These are phyloP conservation scores for Diutina siamensis DNA, from an alignment of 1,139 yeast species.

Conservation along the genomic window DNA sequence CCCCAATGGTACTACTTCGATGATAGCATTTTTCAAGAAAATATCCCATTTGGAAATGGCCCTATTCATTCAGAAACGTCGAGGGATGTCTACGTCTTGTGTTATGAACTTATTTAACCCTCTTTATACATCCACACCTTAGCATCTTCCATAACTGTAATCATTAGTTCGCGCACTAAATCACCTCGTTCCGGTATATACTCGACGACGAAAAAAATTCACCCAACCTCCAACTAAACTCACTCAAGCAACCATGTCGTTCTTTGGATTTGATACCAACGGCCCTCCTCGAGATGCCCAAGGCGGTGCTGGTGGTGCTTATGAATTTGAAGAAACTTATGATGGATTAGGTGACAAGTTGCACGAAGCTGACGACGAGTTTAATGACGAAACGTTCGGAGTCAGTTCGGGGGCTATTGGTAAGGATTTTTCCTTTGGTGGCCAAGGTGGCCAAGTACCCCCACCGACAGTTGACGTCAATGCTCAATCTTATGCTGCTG, in stretches of 20 bases:
- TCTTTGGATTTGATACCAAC: slow-evolving; percentile 43
- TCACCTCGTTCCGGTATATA: neutral
- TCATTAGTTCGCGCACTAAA: too few relatives aligned
- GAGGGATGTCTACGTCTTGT: slow-evolving; percentile 62
- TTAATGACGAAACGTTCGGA: slow-evolving; percentile 87
- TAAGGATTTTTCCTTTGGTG: slow-evolving; percentile 67
- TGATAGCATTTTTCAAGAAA: slow-evolving; percentile 48
- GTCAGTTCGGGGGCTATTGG: slow-evolving; percentile 39
- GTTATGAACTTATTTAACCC: slow-evolving; percentile 43
- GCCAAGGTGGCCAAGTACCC: slow-evolving; percentile 19
- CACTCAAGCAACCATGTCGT: slow-evolving; percentile 29
- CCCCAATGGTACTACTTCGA: slow-evolving; percentile 63
- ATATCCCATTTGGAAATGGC: slow-evolving; percentile 34
- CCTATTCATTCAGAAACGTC: slow-evolving; percentile 27
- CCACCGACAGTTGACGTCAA: neutral
- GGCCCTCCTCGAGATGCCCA: slow-evolving; percentile 22
- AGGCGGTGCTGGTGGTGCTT: slow-evolving; percentile 18
- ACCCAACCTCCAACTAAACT: neutral
- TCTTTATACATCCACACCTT: neutral
- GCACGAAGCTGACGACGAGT: slow-evolving; percentile 66
- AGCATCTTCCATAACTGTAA: too few relatives aligned
- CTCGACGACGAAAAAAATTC: neutral
- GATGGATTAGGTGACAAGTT: slow-evolving; percentile 60
- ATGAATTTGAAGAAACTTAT: slow-evolving; percentile 77
- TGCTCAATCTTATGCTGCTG: slow-evolving; percentile 11